Evolutionary conservation across 805 yeast genomes (phyloP).

Genomic region (Candida suzukii): DNA sequence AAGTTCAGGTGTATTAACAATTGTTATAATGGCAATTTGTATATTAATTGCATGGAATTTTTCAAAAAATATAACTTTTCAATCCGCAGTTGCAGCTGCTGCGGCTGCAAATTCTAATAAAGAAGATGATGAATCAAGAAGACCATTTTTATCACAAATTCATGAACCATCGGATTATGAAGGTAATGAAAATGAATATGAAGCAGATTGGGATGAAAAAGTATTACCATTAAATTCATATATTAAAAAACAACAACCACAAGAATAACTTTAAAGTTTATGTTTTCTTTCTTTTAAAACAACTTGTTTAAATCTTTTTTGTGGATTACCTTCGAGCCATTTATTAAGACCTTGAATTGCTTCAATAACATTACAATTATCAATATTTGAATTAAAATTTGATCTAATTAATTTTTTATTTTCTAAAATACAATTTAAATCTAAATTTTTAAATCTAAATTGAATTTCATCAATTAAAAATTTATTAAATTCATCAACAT

Average conservation of each 20-base stretch:
- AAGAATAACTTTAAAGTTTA: constrained; percentile 36
- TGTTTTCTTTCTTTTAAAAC: constrained; percentile 50
- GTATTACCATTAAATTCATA: constrained; percentile 10
- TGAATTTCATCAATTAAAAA: constrained; percentile 28
- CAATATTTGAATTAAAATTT: constrained; percentile 26
- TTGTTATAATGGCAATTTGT: constrained; percentile 56
- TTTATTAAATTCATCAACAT: constrained; percentile 35
- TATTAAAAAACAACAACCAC: background rate
- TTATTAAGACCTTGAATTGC: constrained; percentile 58
- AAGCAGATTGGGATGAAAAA: constrained; percentile 42
- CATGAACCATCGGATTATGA: constrained; percentile 48
- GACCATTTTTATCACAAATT: constrained; percentile 29
- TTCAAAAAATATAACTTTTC: constrained; percentile 26
- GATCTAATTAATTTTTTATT: constrained; percentile 37
- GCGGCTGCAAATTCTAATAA: too few relatives aligned
- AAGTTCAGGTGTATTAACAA: constrained; percentile 76
- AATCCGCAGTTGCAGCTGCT: constrained; percentile 16
- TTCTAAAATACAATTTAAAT: constrained; percentile 34
- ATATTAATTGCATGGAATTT: constrained; percentile 47
- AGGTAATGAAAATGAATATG: constrained; percentile 48
- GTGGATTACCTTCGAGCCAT: constrained; percentile 74
- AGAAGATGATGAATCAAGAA: constrained; percentile 4
- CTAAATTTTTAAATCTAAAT: constrained; percentile 33
- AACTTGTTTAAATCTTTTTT: constrained; percentile 51
- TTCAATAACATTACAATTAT: constrained; percentile 56